Conservation (phyloP, 2,329 filamentous ascomycete species). For the Colletotrichum liaoningense region DNA sequence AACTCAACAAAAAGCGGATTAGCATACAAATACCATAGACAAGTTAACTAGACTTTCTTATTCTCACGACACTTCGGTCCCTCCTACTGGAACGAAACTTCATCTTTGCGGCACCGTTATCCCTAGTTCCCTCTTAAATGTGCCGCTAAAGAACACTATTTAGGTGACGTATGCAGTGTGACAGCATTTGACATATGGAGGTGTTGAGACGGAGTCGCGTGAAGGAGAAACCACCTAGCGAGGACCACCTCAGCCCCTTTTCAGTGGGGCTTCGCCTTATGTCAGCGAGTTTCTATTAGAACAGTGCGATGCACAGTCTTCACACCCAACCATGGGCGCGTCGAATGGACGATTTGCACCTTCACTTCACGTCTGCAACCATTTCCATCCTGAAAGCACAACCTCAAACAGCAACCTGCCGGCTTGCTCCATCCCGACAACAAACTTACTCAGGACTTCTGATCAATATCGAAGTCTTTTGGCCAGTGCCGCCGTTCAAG, state of each 20-base stretch:
- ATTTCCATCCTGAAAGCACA: not conserved
- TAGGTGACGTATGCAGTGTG: not conserved
- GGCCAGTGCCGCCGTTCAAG: not conserved
- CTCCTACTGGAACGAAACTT: not conserved
- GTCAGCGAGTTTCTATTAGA: not conserved
- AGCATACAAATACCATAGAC: slow-evolving; percentile 6
- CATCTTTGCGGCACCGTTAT: not conserved
- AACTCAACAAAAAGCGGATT: not conserved
- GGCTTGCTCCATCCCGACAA: not conserved
- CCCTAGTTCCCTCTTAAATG: not conserved
- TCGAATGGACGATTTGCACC: not conserved
- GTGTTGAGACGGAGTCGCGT: not conserved
- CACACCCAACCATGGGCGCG: not conserved
- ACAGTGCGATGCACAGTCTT: not conserved
- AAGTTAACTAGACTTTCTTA: not conserved
- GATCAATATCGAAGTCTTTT: not conserved
- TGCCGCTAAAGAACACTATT: not conserved
- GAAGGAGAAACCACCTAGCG: not conserved
- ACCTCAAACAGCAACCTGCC: not conserved
- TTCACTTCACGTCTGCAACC: not conserved
- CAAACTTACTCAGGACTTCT: not conserved
- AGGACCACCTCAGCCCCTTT: not conserved
- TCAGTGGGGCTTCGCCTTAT: not conserved
- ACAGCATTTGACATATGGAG: not conserved
- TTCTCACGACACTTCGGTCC: not conserved